A percentile compares a stretch with the other conserved stretches of the same genome.
Evolutionary conservation across 1,284 basidiomycete genomes (phyloP).

Genomic region (Leccinum huronense): DNA sequence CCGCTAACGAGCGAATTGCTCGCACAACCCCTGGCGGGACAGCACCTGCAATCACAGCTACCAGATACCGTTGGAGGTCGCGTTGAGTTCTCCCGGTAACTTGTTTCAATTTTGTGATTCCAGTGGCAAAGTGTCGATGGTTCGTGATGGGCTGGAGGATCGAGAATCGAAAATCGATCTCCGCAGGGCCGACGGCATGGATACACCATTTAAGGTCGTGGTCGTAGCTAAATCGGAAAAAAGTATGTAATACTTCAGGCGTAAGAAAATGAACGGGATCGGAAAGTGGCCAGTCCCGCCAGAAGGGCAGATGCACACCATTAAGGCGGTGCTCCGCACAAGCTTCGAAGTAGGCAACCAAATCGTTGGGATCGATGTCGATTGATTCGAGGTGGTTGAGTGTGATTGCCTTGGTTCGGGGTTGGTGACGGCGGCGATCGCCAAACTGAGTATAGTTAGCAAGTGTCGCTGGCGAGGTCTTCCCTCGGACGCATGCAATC

Average conservation of each 20-base stretch:
- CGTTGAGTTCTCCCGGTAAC: background rate
- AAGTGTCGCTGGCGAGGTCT: background rate
- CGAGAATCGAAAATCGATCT: background rate
- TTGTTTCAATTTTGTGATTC: background rate
- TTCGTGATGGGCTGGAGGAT: background rate
- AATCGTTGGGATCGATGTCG: background rate
- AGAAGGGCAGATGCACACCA: background rate
- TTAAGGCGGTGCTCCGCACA: background rate
- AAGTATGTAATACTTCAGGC: background rate
- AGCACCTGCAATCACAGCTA: background rate
- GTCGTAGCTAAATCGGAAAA: background rate
- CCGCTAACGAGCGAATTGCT: background rate
- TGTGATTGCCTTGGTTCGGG: background rate
- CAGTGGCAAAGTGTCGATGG: background rate
- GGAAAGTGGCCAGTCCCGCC: background rate
- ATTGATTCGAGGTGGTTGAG: background rate
- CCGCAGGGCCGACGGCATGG: background rate
- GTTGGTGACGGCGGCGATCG: background rate
- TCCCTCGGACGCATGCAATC: background rate
- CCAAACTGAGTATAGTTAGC: background rate
- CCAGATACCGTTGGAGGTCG: background rate
- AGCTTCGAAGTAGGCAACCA: background rate
- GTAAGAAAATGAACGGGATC: background rate
- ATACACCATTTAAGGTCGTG: background rate
- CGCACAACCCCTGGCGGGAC: background rate